Conservation (phyloP, 352 stramenopile genomes). For the Phytophthora citrophthora region DNA sequence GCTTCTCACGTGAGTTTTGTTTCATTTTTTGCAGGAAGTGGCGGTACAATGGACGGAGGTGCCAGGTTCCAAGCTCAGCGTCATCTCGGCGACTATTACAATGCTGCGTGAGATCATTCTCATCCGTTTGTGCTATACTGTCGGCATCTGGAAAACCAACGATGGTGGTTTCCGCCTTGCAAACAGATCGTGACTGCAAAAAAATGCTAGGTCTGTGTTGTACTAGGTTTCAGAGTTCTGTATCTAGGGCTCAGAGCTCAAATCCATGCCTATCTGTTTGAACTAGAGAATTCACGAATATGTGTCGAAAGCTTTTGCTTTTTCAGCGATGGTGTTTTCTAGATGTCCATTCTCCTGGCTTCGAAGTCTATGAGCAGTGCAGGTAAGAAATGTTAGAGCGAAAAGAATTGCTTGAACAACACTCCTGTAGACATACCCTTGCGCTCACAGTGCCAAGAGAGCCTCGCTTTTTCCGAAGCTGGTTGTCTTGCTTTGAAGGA, state of each 20-base stretch:
- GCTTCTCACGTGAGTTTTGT: constrained; percentile 1
- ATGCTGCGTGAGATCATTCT: constrained; percentile 94
- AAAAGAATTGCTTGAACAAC: not conserved
- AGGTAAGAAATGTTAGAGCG: constrained; percentile 1
- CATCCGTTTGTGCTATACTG: constrained; percentile 90
- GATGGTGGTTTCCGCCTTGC: constrained; percentile 76
- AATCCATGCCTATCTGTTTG: constrained; percentile 23
- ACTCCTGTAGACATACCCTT: constrained; percentile 15
- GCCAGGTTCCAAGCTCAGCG: constrained; percentile 90
- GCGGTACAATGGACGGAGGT: constrained; percentile 93
- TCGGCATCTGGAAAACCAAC: constrained; percentile 84
- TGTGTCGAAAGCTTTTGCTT: not conserved
- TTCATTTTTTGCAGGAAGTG: constrained; percentile 74
- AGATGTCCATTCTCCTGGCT: constrained; percentile 11
- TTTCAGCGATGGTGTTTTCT: constrained; percentile 9
- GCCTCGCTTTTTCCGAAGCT: constrained; percentile 14
- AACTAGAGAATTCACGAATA: not conserved
- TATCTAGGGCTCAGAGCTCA: constrained; percentile 16
- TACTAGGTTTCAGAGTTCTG: constrained; percentile 8
- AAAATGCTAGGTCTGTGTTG: constrained; percentile 15
- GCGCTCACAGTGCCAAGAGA: constrained; percentile 33
- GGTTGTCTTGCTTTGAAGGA: constrained; percentile 5
- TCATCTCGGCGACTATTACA: constrained; percentile 87
- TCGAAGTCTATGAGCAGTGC: constrained; percentile 7
- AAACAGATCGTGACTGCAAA: constrained; percentile 31